phyloP scores from a whole-genome alignment of 78 protist species.

The Pelomyxa schiedti region DNA sequence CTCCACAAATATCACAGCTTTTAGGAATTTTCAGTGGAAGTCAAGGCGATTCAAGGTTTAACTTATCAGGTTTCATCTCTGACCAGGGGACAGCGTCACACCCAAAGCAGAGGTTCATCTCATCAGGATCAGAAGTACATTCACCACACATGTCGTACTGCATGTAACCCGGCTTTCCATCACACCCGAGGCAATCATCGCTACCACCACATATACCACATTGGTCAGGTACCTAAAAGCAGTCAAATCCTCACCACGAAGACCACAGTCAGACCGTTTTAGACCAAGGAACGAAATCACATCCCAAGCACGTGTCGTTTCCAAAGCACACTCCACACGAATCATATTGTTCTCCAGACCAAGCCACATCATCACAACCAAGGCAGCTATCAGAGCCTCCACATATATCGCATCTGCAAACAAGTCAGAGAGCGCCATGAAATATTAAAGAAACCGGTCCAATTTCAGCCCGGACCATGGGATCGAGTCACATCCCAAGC shows the following conservation, averaged over 20 bases:
- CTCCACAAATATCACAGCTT: background rate
- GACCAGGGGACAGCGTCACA: too few relatives aligned
- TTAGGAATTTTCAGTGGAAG: background rate
- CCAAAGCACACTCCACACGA: slow-evolving; percentile 27
- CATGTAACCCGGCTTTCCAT: background rate
- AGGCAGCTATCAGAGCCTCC: slow-evolving; percentile 13
- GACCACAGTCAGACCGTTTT: too few relatives aligned
- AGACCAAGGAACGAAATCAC: background rate
- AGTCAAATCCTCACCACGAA: too few relatives aligned
- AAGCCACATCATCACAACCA: slow-evolving; percentile 26
- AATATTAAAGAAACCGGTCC: too few relatives aligned
- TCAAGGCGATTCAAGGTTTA: too few relatives aligned
- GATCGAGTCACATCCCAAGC: background rate
- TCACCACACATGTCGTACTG: too few relatives aligned
- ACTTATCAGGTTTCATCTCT: too few relatives aligned
- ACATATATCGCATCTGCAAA: slow-evolving; percentile 9
- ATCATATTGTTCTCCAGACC: slow-evolving; percentile 2
- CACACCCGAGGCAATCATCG: background rate
- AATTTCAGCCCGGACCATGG: background rate
- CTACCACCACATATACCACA: background rate
- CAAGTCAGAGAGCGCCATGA: too few relatives aligned
- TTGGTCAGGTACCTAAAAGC: too few relatives aligned
- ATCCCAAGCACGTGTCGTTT: background rate
- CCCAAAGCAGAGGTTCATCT: slow-evolving; percentile 23
- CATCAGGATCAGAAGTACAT: too few relatives aligned